These are phyloP conservation scores for Fusarium sp. DNA, from an alignment of 2,329 filamentous ascomycete genomes.

Conservation along the genomic window DNA sequence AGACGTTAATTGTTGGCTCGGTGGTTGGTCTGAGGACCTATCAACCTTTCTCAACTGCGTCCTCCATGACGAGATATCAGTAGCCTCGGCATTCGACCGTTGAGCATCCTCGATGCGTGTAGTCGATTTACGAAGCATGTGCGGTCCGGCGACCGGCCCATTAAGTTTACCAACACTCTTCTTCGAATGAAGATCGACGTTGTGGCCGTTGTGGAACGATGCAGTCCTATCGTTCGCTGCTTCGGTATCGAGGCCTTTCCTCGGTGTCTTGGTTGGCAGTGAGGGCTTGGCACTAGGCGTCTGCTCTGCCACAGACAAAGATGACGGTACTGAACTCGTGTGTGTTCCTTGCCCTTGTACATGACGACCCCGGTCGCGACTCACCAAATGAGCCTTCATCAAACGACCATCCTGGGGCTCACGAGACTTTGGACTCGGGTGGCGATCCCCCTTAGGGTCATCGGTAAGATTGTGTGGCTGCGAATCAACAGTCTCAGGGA, in stretches of 20 bases:
- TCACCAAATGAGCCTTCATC: conserved; percentile 19
- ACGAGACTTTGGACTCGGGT: conserved; percentile 35
- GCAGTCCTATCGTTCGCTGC: conserved; percentile 1
- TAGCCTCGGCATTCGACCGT: conserved; percentile 8
- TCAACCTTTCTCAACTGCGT: conserved; percentile 40
- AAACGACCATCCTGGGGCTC: conserved; percentile 29
- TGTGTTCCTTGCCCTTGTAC: conserved; percentile 2
- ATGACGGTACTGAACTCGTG: neutral
- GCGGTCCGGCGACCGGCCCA: conserved; percentile 2
- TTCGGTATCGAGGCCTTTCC: neutral
- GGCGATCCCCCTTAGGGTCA: conserved; percentile 24
- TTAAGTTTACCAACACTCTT: neutral
- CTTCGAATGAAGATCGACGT: neutral
- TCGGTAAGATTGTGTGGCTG: conserved; percentile 23
- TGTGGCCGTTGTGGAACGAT: neutral
- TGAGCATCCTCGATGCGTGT: conserved; percentile 5
- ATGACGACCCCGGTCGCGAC: conserved; percentile 12
- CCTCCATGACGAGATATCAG: conserved; percentile 36
- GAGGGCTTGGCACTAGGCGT: neutral
- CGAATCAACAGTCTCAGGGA: conserved; percentile 7
- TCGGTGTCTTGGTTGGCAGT: neutral
- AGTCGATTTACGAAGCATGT: conserved; percentile 16
- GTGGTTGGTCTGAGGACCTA: conserved; percentile 27
- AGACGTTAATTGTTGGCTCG: conserved; percentile 19
- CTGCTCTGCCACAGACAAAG: neutral